These are phyloP conservation scores for Begonia loranthoides DNA, from an alignment of 306 rosid genomes.

Conservation along the genomic window DNA sequence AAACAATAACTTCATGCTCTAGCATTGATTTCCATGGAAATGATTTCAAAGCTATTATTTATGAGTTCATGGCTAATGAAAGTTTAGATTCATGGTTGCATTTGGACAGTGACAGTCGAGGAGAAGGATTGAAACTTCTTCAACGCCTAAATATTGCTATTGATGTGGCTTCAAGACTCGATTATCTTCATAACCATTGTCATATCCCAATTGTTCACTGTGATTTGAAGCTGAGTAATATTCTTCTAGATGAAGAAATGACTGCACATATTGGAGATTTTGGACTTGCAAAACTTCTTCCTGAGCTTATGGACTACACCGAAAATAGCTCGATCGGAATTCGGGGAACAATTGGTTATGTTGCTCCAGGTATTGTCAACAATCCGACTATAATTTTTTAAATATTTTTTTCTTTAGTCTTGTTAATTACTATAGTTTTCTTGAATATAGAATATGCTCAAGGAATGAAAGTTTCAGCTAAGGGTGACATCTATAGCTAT, in stretches of 20 bases:
- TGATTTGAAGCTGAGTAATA: too few relatives aligned
- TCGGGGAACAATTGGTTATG: slow-evolving; percentile 71
- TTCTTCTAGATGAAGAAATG: slow-evolving; percentile 23
- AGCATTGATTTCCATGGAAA: too few relatives aligned
- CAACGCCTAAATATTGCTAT: slow-evolving; percentile 32
- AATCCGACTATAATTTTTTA: too few relatives aligned
- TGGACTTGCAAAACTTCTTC: slow-evolving; percentile 48
- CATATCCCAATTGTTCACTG: slow-evolving; percentile 41
- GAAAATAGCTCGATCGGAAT: slow-evolving; percentile 26
- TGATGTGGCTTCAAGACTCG: slow-evolving; percentile 33
- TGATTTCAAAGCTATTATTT: too few relatives aligned
- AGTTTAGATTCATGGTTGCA: too few relatives aligned
- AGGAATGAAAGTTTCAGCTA: slow-evolving; percentile 12
- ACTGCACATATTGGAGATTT: slow-evolving; percentile 71
- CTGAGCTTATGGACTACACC: slow-evolving; percentile 23
- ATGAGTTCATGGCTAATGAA: too few relatives aligned
- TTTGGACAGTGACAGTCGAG: too few relatives aligned
- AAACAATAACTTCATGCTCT: slow-evolving; percentile 22
- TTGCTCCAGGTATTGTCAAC: slow-evolving; percentile 56
- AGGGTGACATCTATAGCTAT: slow-evolving; percentile 19
- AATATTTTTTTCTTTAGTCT: not conserved
- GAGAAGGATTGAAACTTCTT: too few relatives aligned
- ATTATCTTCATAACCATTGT: slow-evolving; percentile 56
- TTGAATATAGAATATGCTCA: slow-evolving; percentile 2
- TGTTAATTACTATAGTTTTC: not conserved